Conservation (phyloP, 139 green algal species). For the Volvox reticuliferus region DNA sequence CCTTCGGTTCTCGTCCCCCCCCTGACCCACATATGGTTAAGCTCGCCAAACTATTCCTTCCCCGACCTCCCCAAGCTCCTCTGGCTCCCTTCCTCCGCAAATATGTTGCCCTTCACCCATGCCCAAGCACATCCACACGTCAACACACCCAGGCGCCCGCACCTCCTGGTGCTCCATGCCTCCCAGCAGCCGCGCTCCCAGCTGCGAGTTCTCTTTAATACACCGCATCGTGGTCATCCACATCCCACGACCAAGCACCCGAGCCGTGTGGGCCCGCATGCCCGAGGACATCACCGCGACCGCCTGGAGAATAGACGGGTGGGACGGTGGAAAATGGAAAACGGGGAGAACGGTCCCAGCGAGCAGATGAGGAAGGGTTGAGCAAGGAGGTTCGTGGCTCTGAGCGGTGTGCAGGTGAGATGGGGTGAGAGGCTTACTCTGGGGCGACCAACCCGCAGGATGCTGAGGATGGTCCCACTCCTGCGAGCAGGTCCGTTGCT, state of each 20-base stretch:
- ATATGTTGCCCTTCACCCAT: no score
- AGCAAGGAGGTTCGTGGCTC: background rate
- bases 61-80: no score
- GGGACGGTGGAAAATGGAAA: background rate
- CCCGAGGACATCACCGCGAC: slow-evolving; percentile 39
- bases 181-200: slow-evolving; percentile 35
- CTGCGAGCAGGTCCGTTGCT: no score
- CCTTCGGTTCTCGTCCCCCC: no score
- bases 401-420: background rate
- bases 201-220: slow-evolving; percentile 40
- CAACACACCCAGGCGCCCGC: background rate
- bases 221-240: slow-evolving; percentile 57
- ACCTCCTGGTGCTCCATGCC: slow-evolving; percentile 37
- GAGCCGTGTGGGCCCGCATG: slow-evolving; percentile 41
- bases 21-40: no score
- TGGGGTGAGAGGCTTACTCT: no score
- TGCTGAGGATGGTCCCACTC: no score
- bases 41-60: no score
- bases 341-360: background rate
- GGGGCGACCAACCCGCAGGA: no score
- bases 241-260: slow-evolving; percentile 18
- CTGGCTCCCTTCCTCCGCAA: no score
- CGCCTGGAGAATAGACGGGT: background rate
- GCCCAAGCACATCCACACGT: no score
- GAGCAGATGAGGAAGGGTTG: background rate